Conservation (phyloP, 2,329 filamentous ascomycete genomes). For the Dothideomycetidae sp. region DNA sequence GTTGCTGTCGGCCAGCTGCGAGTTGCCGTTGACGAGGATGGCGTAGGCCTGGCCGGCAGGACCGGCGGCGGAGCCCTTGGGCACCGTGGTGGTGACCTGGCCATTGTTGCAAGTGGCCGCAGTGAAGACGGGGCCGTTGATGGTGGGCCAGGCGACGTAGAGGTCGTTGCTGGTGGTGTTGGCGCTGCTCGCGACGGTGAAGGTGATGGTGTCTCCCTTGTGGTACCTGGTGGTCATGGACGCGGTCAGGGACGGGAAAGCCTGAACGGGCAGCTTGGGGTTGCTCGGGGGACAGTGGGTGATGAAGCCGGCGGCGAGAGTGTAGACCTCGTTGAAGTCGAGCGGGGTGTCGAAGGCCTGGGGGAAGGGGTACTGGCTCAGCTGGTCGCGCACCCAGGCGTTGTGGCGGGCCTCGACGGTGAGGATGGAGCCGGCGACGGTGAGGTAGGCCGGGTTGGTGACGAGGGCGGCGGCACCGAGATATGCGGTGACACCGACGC, state of each 20-base stretch:
- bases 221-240: constrained; percentile 5
- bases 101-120: constrained; percentile 11
- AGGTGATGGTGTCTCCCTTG: constrained; percentile 13
- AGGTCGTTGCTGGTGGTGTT: constrained; percentile 15
- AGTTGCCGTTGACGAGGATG: constrained; percentile 15
- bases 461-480: constrained; percentile 48
- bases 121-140: constrained; percentile 14
- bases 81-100: constrained; percentile 8
- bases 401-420: constrained; percentile 52
- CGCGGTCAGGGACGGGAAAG: constrained; percentile 16
- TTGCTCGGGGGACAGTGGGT: constrained; percentile 42
- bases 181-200: constrained; percentile 14
- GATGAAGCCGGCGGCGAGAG: constrained; percentile 51
- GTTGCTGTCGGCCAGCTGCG: constrained; percentile 17
- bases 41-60: constrained; percentile 18
- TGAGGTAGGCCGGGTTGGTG: constrained; percentile 43
- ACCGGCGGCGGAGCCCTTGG: constrained; percentile 11
- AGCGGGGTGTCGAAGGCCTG: constrained; percentile 48
- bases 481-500: constrained; percentile 45
- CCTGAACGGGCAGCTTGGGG: constrained; percentile 43
- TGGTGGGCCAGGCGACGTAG: constrained; percentile 16
- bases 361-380: constrained; percentile 39
- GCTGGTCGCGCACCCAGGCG: constrained; percentile 41
- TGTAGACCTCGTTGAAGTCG: constrained; percentile 45
- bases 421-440: constrained; percentile 47